Conservation (phyloP, 495 filamentous ascomycete genomes). For the Podospora sp. region DNA sequence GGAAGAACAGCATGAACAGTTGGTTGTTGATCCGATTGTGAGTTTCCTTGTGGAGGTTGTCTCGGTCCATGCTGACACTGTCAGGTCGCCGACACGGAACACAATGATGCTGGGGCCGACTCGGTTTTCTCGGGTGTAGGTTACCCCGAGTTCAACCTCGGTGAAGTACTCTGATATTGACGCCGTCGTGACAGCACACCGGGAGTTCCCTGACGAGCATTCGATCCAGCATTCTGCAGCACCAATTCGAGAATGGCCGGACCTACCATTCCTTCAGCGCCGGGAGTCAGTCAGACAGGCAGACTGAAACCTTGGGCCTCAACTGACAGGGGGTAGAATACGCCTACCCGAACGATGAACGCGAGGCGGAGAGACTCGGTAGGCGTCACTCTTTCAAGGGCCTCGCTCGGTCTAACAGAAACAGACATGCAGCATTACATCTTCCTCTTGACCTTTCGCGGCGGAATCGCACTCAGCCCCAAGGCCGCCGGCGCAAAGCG, state of each 20-base stretch:
- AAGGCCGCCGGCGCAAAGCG: constrained; percentile 13
- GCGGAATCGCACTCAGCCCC: constrained; percentile 5
- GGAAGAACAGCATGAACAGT: not conserved
- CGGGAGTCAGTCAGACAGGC: not conserved
- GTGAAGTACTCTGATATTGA: too few species aligned
- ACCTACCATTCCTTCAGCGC: constrained; percentile 13
- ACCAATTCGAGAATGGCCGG: constrained; percentile 7
- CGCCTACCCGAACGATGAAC: constrained; percentile 7
- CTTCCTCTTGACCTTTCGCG: constrained; percentile 2
- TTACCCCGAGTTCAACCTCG: too few species aligned
- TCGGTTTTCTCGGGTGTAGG: not conserved
- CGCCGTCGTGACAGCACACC: not conserved
- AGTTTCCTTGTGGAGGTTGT: not conserved
- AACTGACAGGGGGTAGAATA: constrained; percentile 7
- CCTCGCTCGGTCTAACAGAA: not conserved
- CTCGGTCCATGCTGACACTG: too few species aligned
- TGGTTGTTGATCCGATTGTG: not conserved
- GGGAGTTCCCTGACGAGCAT: not conserved
- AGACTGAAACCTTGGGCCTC: not conserved
- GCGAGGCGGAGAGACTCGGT: not conserved
- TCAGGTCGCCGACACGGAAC: not conserved
- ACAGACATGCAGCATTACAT: constrained; percentile 8
- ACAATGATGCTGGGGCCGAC: not conserved
- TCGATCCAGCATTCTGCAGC: not conserved
- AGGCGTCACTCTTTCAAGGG: not conserved